These are phyloP conservation scores for Globisporangium spiculum DNA, from an alignment of 352 stramenopile species.

Conservation along the genomic window DNA sequence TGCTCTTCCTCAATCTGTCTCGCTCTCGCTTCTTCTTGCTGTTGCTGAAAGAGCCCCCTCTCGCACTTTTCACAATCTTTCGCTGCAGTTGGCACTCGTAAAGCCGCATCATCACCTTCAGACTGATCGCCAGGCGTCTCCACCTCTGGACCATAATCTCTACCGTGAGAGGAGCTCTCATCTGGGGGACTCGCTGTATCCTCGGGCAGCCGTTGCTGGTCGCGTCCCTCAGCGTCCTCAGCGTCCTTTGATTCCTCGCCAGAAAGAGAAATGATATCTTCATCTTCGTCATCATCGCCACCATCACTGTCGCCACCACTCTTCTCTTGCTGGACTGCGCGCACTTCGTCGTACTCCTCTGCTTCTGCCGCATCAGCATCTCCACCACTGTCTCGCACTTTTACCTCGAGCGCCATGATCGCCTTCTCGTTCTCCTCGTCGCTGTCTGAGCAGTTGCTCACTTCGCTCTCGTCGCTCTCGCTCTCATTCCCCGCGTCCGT, in stretches of 20 bases:
- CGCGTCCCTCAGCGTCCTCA: background rate
- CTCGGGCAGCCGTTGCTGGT: background rate
- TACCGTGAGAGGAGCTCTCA: background rate
- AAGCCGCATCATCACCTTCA: background rate
- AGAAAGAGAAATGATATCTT: background rate
- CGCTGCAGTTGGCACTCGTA: background rate
- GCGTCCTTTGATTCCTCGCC: background rate
- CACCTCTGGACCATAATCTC: no score
- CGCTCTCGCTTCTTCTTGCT: background rate
- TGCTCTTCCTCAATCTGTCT: conserved; percentile 11
- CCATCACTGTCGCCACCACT: background rate
- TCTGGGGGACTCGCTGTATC: background rate
- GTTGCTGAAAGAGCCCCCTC: background rate
- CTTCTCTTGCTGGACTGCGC: background rate
- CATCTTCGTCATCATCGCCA: background rate
- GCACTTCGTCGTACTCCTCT: conserved; percentile 6
- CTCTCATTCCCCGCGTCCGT: conserved; percentile 20
- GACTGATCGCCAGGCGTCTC: background rate
- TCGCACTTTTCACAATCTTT: background rate
- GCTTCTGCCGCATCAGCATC: background rate
- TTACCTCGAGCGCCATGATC: conserved; percentile 47
- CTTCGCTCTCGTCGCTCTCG: conserved; percentile 55
- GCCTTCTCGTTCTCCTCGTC: conserved; percentile 52
- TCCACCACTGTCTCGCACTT: conserved; percentile 2
- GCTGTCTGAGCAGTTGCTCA: conserved; percentile 67